These are phyloP conservation scores for Vaccinium darrowii DNA, from an alignment of 148 eudicot species.

Conservation along the genomic window DNA sequence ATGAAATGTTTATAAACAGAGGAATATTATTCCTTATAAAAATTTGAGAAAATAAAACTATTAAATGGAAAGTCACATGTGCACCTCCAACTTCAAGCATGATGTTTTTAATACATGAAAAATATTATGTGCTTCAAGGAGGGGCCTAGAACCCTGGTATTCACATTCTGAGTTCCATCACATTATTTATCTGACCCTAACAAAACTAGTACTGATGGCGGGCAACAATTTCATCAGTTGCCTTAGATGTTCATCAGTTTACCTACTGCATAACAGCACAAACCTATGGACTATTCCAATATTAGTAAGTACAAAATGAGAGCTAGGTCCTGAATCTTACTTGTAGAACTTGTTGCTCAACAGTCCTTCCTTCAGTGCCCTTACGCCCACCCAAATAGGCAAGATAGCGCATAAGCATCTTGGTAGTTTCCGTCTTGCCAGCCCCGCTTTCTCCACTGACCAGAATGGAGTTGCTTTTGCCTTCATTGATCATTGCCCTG, in stretches of 20 bases:
- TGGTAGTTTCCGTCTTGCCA: constrained; percentile 91
- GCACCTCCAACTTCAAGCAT: neutral
- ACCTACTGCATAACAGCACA: neutral
- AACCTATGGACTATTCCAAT: neutral
- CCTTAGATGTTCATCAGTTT: neutral
- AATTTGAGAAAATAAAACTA: neutral
- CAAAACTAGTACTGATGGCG: neutral
- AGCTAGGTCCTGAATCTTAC: constrained; percentile 34
- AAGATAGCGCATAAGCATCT: constrained; percentile 93
- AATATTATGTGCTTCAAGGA: constrained; percentile 5
- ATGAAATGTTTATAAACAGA: neutral
- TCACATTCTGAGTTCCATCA: neutral
- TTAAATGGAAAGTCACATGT: neutral
- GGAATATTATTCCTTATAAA: neutral
- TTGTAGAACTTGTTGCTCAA: constrained; percentile 91
- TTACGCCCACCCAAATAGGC: constrained; percentile 89
- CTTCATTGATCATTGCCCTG: constrained; percentile 87
- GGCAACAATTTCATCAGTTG: neutral
- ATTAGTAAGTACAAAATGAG: neutral
- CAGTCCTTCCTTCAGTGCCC: constrained; percentile 82
- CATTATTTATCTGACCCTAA: neutral
- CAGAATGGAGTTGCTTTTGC: constrained; percentile 78
- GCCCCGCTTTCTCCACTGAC: constrained; percentile 98
- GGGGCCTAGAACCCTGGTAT: neutral
- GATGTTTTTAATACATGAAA: neutral